These are phyloP conservation scores for Lentinula sp. DNA, from an alignment of 768 basidiomycete species.

Conservation along the genomic window DNA sequence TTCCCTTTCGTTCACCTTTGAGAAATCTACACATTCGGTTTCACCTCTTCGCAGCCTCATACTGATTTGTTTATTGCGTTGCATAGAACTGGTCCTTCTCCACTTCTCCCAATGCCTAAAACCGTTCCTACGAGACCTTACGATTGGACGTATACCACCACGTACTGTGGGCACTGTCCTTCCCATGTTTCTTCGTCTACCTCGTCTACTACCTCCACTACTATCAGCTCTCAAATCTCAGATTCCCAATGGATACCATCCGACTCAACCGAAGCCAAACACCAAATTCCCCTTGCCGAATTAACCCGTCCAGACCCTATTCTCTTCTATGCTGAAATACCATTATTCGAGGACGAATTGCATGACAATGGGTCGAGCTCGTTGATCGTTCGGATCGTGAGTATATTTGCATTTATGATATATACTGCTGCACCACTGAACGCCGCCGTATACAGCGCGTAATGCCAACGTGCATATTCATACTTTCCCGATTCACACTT, in stretches of 20 bases:
- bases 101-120: conserved; percentile 58
- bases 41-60: background rate
- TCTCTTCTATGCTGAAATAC: conserved; percentile 94
- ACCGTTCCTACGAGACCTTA: conserved; percentile 80
- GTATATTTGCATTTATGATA: conserved; percentile 21
- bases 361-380: conserved; percentile 94
- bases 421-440: conserved; percentile 2
- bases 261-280: conserved; percentile 47
- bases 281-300: conserved; percentile 78
- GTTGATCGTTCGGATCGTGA: conserved; percentile 79
- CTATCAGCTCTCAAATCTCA: too few relatives aligned
- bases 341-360: conserved; percentile 92
- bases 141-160: conserved; percentile 98
- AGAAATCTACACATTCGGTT: too few relatives aligned
- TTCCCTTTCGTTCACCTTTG: too few relatives aligned
- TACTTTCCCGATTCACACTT: conserved; percentile 86
- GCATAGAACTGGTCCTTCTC: conserved; percentile 60
- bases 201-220: conserved; percentile 10
- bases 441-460: conserved; percentile 62
- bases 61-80: conserved; percentile 15
- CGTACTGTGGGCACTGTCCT: conserved; percentile 62
- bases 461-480: conserved; percentile 93
- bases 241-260: conserved; percentile 42
- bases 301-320: conserved; percentile 91
- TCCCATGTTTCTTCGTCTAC: conserved; percentile 1